Evolutionary conservation across 2,329 filamentous ascomycete species (phyloP).

Genomic region (Ophiostoma sp.): DNA sequence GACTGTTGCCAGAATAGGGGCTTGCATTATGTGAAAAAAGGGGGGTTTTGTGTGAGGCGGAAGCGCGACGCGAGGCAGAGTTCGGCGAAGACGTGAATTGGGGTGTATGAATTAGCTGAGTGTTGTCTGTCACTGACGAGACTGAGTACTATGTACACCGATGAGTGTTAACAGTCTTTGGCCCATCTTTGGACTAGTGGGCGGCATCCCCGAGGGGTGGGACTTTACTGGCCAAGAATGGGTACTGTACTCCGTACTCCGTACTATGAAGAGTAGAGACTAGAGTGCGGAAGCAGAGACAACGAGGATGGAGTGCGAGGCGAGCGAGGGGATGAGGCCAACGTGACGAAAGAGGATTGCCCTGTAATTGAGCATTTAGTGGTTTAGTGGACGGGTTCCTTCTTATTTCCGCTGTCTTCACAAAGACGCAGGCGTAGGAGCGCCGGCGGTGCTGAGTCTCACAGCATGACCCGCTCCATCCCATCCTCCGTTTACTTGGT

Average conservation of each 20-base stretch:
- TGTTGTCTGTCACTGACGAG: neutral
- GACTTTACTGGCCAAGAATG: conserved; percentile 6
- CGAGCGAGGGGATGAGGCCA: neutral
- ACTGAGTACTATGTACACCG: neutral
- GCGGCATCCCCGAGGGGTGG: conserved; percentile 7
- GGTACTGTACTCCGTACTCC: neutral
- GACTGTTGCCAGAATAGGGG: conserved; percentile 20
- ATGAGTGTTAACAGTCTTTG: neutral
- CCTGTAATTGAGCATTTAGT: neutral
- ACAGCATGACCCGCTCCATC: neutral
- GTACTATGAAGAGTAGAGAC: neutral
- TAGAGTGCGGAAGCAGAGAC: too few relatives aligned
- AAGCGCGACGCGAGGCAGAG: conserved; percentile 22
- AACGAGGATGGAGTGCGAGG: neutral
- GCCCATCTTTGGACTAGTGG: neutral
- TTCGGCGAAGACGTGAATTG: conserved; percentile 23
- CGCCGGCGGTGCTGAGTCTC: neutral
- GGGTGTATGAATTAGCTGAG: conserved; percentile 18
- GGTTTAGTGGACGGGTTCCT: too few relatives aligned
- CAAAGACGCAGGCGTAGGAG: too few relatives aligned
- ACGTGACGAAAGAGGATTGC: neutral
- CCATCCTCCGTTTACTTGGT: too few relatives aligned
- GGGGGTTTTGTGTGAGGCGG: neutral
- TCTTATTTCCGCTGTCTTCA: neutral
- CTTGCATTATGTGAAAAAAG: conserved; percentile 17